phyloP scores from a whole-genome alignment of 1,284 basidiomycete species.

The Leccinum discolor region DNA sequence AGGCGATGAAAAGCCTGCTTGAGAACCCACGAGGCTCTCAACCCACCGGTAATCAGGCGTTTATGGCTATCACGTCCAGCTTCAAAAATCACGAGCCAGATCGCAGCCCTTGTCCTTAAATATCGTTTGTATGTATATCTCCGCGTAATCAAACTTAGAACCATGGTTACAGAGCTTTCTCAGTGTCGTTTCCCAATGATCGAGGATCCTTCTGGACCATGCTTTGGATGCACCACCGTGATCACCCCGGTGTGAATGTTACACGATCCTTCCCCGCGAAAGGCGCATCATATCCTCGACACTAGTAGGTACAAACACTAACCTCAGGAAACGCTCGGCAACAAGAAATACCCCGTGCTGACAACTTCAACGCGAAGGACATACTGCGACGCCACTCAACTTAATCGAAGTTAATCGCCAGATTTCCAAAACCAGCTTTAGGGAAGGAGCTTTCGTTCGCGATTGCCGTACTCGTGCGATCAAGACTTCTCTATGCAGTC shows the following conservation, averaged over 20 bases:
- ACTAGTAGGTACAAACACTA: background rate
- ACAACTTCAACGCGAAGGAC: background rate
- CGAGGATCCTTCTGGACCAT: background rate
- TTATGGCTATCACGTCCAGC: conserved; percentile 3
- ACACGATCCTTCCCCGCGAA: conserved; percentile 3
- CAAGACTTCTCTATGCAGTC: background rate
- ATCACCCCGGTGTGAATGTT: background rate
- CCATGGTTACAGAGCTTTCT: background rate
- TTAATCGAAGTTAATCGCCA: background rate
- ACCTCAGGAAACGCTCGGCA: conserved; percentile 4
- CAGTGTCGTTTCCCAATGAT: conserved; percentile 7
- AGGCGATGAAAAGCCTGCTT: conserved; percentile 5
- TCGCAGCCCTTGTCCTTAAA: background rate
- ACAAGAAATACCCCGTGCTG: conserved; percentile 10
- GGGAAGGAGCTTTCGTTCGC: background rate
- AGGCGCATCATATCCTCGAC: background rate
- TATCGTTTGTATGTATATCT: background rate
- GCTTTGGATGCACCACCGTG: background rate
- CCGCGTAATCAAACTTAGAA: background rate
- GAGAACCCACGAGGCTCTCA: conserved; percentile 7
- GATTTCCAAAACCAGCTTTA: background rate
- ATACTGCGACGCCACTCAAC: background rate
- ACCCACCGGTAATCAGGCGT: background rate
- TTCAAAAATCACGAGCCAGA: conserved; percentile 19
- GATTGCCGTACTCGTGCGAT: background rate